phyloP scores from a whole-genome alignment of 306 rosid species.

The Lagenaria siceraria region DNA sequence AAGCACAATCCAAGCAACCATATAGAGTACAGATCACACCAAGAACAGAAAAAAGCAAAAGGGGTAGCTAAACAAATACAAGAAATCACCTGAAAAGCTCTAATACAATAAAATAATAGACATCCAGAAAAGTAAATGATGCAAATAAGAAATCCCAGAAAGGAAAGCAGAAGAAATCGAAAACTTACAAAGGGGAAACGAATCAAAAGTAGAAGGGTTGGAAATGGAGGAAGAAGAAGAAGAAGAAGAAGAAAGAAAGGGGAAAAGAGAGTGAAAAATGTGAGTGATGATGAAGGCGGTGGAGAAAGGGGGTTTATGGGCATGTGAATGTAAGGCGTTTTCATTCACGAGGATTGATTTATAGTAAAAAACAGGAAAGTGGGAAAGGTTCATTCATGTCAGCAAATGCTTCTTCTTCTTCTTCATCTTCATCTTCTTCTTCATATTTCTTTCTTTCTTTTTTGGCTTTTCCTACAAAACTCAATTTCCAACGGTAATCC shows the following conservation, averaged over 20 bases:
- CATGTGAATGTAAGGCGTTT: conserved; percentile 37
- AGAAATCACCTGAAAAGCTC: not conserved
- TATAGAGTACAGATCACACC: conserved; percentile 25
- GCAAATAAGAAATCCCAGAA: not conserved
- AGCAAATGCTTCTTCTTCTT: not conserved
- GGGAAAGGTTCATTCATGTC: not conserved
- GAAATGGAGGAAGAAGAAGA: not conserved
- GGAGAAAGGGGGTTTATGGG: conserved; percentile 23
- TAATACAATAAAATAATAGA: not conserved
- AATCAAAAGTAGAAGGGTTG: not conserved
- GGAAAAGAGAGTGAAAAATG: conserved; percentile 25
- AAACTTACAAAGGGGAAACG: not conserved
- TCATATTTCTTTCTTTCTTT: not conserved
- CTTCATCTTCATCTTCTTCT: not conserved
- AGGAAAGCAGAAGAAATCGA: not conserved
- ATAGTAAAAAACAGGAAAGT: not conserved
- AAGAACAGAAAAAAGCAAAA: conserved; percentile 5
- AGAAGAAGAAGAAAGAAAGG: not conserved
- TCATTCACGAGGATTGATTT: conserved; percentile 40
- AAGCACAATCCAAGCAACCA: conserved; percentile 7
- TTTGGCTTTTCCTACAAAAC: not conserved
- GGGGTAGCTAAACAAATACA: not conserved
- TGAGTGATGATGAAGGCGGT: conserved; percentile 18
- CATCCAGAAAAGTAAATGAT: not conserved
- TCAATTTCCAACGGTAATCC: not conserved